Base-by-base conservation (phyloP, 73 alveolate genomes). In the Paramecium sexaurelia region DNA sequence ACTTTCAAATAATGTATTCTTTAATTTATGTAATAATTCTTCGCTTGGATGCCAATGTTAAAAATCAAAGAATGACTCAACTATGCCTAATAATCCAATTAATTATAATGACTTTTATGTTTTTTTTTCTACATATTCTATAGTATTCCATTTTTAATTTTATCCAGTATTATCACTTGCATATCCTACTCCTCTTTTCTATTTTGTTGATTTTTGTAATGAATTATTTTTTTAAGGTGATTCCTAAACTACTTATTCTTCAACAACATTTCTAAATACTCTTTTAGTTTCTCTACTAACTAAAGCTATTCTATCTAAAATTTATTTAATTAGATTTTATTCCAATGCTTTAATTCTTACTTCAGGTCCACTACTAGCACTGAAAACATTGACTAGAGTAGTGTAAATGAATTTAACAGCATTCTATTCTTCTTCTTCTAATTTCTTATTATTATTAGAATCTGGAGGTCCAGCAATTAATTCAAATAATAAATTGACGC, bases 121-220 rank as follows among this genome's bases (percentile, higher is more conserved):
- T 93, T 94, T 96, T 26, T 88, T 94, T 75, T 96, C 96, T 5
- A 94, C 91, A 69, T 96, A 96, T 73, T 87, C 92, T 24, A 85
- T 71, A 0, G 96, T 95, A 85, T 94, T 92, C 94, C 94, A 96
- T 41, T 94, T 92, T 41, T 92, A 37, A 13, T 96, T 88, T 68
- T 88, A 68, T 24, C 94, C 94, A 11, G 89, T 95, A 67, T 71
- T 95, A 55, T 94, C 94, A 73, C 96, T 91, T 1, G 95, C 92
- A 86, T 96, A 96, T 9, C 98, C 98, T 51, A 94, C 96, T 13
- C 98, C 98, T 92, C 20, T 82, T 87, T 51, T 85, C 82, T 43
- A 51, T 92, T 20, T 56, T 45, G 11, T 37, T 15, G 24, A 40
- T 29, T 88, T 96, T 91, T 24, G 84, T 57, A 61, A 55, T 15